Base-by-base conservation (phyloP, 1,284 basidiomycete species). In the Abortiporus biennis region DNA sequence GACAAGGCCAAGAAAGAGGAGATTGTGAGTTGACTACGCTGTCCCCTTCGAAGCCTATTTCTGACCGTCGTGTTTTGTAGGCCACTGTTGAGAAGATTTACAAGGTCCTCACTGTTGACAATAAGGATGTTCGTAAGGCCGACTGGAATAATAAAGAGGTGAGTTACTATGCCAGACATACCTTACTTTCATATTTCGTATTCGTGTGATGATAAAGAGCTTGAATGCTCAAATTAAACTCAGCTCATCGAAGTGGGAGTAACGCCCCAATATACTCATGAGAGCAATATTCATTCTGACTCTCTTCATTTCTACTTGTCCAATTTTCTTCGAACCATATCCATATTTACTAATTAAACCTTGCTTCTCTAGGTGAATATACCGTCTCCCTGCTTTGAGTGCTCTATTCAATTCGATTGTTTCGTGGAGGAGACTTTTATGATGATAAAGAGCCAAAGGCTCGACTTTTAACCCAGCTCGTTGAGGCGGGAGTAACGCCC, bases 91-190 rank as follows among this genome's bases (percentile, higher is more conserved):
- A 94, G 66, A 95, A 92, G 67, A 74, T 97, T 35, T 69, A 88
- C 53, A 85, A 92, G 57, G 69, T 76, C 46, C 63, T 99, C 38
- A 81, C 78, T 3, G 86, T 84, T 35, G 91, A 96, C 47, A 76
- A 78, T 61, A 92, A 85, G 68, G 96, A 99, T 63, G 83, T 95
- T 43, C 85, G 96, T 46, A 99, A 99, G 67, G 85, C 74, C 17
- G 86, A 91, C 34, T 99, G 96, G 96, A 82, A 68, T 42, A 94
- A 91, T 68, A 99, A 97, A 79, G 96, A 99, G 90, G 96, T 90
- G 54, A 63, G 85, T 58, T 16, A 54, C 22, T 44, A 13, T 38
- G 27, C 29, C 22, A 39, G 12, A 9, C 17, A 21, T 12, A 27
- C 38, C 13, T 35, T 19, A 33, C 29, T 43, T 48, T 37, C 35